A percentile compares a stretch with the other conserved stretches of the same genome.
These are phyloP conservation scores for Sphagnum contortum DNA, from an alignment of 225 moss, liverwort and hornwort genomes.

Conservation along the genomic window DNA sequence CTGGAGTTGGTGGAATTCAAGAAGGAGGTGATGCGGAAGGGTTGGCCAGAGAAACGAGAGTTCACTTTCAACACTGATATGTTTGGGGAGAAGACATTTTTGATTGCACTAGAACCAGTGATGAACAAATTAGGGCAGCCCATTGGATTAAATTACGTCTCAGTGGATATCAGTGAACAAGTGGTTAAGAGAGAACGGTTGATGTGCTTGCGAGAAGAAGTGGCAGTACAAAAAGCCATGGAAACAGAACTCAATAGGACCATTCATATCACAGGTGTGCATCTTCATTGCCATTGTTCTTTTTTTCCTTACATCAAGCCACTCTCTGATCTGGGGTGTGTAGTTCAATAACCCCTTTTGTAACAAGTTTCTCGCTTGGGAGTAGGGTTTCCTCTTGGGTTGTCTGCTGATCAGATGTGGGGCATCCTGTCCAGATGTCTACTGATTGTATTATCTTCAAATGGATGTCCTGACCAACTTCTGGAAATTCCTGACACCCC, in stretches of 20 bases:
- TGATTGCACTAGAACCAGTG: slow-evolving; percentile 59
- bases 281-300: neutral
- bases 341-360: no score
- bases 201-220: slow-evolving; percentile 18
- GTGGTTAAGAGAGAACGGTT: slow-evolving; percentile 29
- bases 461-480: no score
- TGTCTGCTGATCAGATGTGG: no score
- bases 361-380: no score
- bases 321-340: no score
- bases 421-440: no score
- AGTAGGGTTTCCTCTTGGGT: no score
- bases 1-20: slow-evolving; percentile 61
- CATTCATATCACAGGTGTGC: slow-evolving; percentile 27
- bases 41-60: slow-evolving; percentile 60
- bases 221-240: slow-evolving; percentile 33
- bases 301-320: neutral
- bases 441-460: no score
- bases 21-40: slow-evolving; percentile 58
- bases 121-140: slow-evolving; percentile 48
- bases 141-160: slow-evolving; percentile 64
- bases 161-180: slow-evolving; percentile 66
- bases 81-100: slow-evolving; percentile 58
- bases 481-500: no score
- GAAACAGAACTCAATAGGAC: slow-evolving; percentile 33
- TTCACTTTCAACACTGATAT: slow-evolving; percentile 45